Percentiles rank a stretch among this genome's conserved stretches.
Conservation (phyloP, 108 stramenopile genomes). For the Tribonema minus region DNA sequence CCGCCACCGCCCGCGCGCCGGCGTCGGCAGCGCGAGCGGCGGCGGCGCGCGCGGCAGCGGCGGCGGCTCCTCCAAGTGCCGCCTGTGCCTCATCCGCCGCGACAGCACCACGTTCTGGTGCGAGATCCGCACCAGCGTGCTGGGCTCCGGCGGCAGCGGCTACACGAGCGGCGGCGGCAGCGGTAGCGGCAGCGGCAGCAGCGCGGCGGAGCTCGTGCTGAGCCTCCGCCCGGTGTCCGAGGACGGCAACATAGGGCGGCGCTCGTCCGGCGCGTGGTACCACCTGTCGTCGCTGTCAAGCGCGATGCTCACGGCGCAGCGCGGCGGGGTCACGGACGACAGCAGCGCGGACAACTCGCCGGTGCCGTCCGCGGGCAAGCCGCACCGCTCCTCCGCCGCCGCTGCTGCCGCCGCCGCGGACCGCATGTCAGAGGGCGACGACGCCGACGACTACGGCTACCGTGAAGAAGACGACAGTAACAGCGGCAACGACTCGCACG, state of each 20-base stretch:
- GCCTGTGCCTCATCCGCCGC: constrained; percentile 12
- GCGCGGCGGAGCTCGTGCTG: constrained; percentile 19
- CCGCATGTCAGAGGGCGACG: not conserved
- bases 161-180: not conserved
- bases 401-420: not conserved
- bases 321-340: not conserved
- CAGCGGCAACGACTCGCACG: constrained; percentile 10
- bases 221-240: constrained; percentile 23
- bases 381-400: not conserved
- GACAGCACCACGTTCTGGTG: constrained; percentile 34
- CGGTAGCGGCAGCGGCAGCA: not conserved
- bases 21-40: too few species aligned
- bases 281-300: not conserved
- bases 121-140: constrained; percentile 24
- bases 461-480: constrained; percentile 31
- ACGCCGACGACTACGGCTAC: constrained; percentile 16
- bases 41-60: too few species aligned
- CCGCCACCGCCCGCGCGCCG: too few species aligned
- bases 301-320: not conserved
- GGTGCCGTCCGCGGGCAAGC: not conserved
- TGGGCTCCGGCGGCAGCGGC: not conserved
- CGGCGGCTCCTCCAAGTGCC: too few species aligned
- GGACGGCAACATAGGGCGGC: not conserved
- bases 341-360: not conserved
- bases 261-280: not conserved